These are phyloP conservation scores for Aspergillus ochraceus DNA, from an alignment of 2,329 filamentous ascomycete species.

Conservation along the genomic window DNA sequence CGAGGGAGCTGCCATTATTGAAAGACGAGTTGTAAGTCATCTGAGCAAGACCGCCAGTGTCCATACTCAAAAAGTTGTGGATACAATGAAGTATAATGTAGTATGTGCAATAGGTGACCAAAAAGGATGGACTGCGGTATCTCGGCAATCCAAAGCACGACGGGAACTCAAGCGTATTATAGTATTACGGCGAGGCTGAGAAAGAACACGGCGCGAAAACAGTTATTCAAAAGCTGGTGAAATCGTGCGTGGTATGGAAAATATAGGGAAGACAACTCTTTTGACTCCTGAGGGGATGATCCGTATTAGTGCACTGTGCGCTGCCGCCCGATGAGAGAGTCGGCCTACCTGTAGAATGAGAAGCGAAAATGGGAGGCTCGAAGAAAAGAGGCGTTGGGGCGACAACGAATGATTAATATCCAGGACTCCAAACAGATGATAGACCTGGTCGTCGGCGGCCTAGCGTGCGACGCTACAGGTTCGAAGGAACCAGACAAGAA, in stretches of 20 bases:
- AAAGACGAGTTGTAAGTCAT: slow-evolving; percentile 87
- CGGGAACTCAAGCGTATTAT: slow-evolving; percentile 24
- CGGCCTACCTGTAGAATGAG: slow-evolving; percentile 18
- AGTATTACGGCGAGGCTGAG: slow-evolving; percentile 29
- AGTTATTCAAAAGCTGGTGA: slow-evolving; percentile 10
- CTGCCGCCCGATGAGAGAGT: not conserved
- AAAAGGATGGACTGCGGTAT: slow-evolving; percentile 9
- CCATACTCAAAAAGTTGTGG: slow-evolving; percentile 56
- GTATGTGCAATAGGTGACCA: slow-evolving; percentile 31
- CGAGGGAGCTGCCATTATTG: slow-evolving; percentile 65
- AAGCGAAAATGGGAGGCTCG: slow-evolving; percentile 6
- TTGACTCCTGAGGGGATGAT: slow-evolving; percentile 4
- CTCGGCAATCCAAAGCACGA: slow-evolving; percentile 9
- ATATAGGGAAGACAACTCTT: slow-evolving; percentile 5
- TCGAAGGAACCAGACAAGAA: slow-evolving; percentile 8
- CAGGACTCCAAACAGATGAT: slow-evolving; percentile 16
- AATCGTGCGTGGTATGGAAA: slow-evolving; percentile 16
- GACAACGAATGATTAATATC: slow-evolving; percentile 19
- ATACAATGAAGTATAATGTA: slow-evolving; percentile 23
- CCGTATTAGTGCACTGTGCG: slow-evolving; percentile 9
- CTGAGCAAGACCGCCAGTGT: slow-evolving; percentile 99
- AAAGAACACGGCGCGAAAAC: slow-evolving; percentile 17
- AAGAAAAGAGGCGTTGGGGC: slow-evolving; percentile 5
- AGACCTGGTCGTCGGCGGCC: slow-evolving; percentile 15
- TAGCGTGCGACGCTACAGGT: slow-evolving; percentile 11